These are phyloP conservation scores for Alternaria ethzedia DNA, from an alignment of 2,329 filamentous ascomycete species.

Conservation along the genomic window DNA sequence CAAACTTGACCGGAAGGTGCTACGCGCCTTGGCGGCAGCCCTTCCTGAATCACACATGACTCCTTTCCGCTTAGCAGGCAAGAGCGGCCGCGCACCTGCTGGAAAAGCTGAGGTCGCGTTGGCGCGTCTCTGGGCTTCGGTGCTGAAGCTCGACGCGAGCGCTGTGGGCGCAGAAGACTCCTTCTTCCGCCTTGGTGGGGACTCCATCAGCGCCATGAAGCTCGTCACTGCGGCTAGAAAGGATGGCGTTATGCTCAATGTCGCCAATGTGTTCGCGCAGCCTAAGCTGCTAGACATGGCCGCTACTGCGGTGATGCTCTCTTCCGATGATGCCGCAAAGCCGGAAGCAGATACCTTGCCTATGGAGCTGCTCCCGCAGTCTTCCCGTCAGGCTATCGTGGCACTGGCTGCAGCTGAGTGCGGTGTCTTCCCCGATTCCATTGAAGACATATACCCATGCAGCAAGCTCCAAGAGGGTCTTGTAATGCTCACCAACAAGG, in stretches of 20 bases:
- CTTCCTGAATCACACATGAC: conserved; percentile 39
- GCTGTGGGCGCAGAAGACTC: conserved; percentile 53
- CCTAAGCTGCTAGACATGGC: conserved; percentile 55
- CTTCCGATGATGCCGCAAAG: conserved; percentile 25
- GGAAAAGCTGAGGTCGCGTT: conserved; percentile 28
- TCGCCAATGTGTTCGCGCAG: conserved; percentile 53
- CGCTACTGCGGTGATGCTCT: conserved; percentile 23
- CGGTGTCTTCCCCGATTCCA: conserved; percentile 26
- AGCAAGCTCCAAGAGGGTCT: conserved; percentile 42
- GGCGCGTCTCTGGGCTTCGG: conserved; percentile 48
- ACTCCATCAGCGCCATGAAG: conserved; percentile 56
- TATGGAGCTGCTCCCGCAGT: conserved; percentile 32
- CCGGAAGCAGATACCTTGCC: conserved; percentile 23
- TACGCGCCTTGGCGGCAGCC: conserved; percentile 45
- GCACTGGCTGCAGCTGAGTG: conserved; percentile 39
- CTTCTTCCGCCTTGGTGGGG: conserved; percentile 56
- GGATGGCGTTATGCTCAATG: conserved; percentile 49
- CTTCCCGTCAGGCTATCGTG: conserved; percentile 23
- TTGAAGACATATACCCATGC: conserved; percentile 43
- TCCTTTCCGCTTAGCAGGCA: conserved; percentile 35
- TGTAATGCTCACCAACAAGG: conserved; percentile 38
- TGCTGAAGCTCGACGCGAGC: conserved; percentile 46
- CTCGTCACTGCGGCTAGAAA: conserved; percentile 52
- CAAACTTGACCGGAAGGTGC: conserved; percentile 51
- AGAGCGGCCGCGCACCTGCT: conserved; percentile 38